Conservation (phyloP, 139 green algal genomes). For the Pleodorina starrii region DNA sequence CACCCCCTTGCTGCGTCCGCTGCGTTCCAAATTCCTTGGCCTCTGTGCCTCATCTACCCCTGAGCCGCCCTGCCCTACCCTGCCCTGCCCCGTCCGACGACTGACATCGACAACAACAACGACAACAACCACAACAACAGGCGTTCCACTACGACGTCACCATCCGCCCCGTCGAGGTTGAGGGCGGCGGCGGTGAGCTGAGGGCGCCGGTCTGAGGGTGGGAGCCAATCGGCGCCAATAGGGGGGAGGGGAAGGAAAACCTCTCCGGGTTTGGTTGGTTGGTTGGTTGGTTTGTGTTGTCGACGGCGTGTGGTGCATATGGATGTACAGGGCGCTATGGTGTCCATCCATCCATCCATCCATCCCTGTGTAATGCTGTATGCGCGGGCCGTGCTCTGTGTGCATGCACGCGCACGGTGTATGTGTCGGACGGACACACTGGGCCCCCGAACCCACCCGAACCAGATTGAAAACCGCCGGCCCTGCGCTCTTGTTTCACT, state of each 20-base stretch:
- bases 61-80: not conserved
- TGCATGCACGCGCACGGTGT: not conserved
- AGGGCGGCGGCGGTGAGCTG: not conserved
- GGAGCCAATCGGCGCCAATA: not conserved
- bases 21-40: not conserved
- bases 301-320: not conserved
- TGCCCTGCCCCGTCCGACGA: not conserved
- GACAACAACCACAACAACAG: not conserved
- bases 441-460: not conserved
- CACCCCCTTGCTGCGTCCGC: not conserved
- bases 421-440: not conserved
- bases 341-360: not conserved
- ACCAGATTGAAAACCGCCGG: not conserved
- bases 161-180: conserved; percentile 4
- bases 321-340: not conserved
- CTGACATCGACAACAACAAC: not conserved
- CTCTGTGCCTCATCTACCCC: not conserved
- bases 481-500: not conserved
- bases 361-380: not conserved
- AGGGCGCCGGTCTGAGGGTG: not conserved
- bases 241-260: not conserved
- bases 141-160: conserved; percentile 40
- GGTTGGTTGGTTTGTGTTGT: not conserved
- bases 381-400: not conserved
- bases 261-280: not conserved